These are phyloP conservation scores for Tolypocladium ovalisporum DNA, from an alignment of 2,329 filamentous ascomycete genomes.

Conservation along the genomic window DNA sequence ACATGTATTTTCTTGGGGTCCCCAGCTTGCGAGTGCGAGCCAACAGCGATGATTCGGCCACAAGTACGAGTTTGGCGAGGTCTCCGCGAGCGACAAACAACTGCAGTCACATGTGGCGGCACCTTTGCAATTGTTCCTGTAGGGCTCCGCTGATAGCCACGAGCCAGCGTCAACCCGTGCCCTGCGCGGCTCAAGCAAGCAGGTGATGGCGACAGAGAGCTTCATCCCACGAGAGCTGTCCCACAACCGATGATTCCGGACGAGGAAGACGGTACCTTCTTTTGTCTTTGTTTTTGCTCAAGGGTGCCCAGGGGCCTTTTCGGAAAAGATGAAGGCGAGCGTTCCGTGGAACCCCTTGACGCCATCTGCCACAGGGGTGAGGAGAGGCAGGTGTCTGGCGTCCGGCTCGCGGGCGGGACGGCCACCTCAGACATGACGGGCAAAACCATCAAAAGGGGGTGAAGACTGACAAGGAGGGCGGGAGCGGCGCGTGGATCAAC, in stretches of 20 bases:
- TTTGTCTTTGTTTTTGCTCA: background rate
- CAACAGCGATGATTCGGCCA: background rate
- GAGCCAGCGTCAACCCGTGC: background rate
- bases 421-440: background rate
- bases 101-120: background rate
- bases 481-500: background rate
- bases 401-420: background rate
- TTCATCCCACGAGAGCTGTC: background rate
- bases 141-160: background rate
- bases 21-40: constrained; percentile 4
- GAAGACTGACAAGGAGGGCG: background rate
- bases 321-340: background rate
- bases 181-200: background rate
- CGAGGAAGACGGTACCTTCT: background rate
- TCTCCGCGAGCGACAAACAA: background rate
- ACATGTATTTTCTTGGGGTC: constrained; percentile 3
- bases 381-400: background rate
- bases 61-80: background rate
- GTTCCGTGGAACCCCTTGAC: background rate
- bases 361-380: background rate
- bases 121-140: background rate
- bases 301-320: background rate
- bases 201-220: background rate
- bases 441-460: background rate
- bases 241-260: background rate